Evolutionary conservation across 176 grass and related monocot species (phyloP).

Genomic region (Otatea glauca): DNA sequence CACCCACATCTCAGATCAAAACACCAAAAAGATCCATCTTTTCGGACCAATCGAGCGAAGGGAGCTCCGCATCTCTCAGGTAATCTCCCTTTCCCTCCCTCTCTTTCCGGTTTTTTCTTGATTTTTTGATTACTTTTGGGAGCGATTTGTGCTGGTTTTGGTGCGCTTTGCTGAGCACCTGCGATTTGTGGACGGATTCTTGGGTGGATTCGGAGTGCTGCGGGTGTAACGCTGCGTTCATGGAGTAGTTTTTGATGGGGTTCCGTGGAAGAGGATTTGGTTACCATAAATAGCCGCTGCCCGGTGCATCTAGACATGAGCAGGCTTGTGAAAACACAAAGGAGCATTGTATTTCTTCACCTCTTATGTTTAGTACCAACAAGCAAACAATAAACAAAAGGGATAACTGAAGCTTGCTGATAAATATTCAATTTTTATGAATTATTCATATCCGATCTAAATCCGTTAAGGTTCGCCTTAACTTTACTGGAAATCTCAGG

Average conservation of each 20-base stretch:
- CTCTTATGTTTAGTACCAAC: neutral
- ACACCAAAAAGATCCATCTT: neutral
- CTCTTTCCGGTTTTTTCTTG: neutral
- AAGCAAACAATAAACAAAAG: neutral
- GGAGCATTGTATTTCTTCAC: neutral
- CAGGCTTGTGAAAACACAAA: neutral
- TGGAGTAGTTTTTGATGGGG: neutral
- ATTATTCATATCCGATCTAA: neutral
- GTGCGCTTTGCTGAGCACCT: neutral
- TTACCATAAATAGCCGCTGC: neutral
- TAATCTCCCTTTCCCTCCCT: neutral
- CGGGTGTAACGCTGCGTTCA: neutral
- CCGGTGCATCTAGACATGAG: neutral
- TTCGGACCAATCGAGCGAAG: neutral
- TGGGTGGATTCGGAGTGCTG: neutral
- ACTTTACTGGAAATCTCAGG: neutral
- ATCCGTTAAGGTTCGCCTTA: neutral
- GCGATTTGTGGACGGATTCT: neutral
- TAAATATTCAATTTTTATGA: neutral
- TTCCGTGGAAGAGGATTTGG: neutral
- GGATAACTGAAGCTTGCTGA: neutral
- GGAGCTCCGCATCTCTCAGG: constrained; percentile 13
- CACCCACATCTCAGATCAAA: neutral
- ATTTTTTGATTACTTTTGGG: neutral
- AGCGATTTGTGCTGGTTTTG: constrained; percentile 17